Evolutionary conservation across 768 basidiomycete genomes (phyloP), one percentile per base, ranked within the genome.

Genomic region (Leccinum sublutescens): DNA sequence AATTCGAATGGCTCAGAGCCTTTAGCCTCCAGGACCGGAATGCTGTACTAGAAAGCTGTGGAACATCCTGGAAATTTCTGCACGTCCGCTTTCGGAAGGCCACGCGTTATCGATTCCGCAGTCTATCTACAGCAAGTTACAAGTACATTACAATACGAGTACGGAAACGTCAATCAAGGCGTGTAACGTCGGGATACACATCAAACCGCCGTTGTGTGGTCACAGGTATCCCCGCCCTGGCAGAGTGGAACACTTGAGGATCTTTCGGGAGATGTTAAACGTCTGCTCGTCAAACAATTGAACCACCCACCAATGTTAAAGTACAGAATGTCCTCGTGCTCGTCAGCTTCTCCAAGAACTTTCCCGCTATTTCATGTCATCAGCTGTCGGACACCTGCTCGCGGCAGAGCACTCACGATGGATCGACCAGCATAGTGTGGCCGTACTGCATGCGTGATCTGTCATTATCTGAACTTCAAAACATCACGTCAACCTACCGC

Each of bases 201-300:
- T 96, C 95, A 68, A 96, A 97, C 54, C 95, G 83, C 56, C 95
- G 78, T 74, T 98, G 96, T 34, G 76, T 82, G 1, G 92, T 94
- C n/a, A 98, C 93, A 6, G 96, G 96, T 52, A 98, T 93, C 2
- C 89, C 90, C 52, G 82, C 79, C 47, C 95, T 82, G 7, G 92
- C 86, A 2, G 85, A 83, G 45, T 80, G 67, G 61, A 94, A 76
- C 50, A 77, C 71, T 62, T 84, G 74, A 8, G 93, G 85, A 65
- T 87, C 87, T 88, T 68, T 21, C 25, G 77, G 75, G 79, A 64
- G 48, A 55, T 31, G n/a, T 53, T 59, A 4, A 58, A 23, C 52
- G 19, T 48, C 23, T 2, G 40, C n/a, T 4, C 10, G 43, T 52
- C 29, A 11, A 19, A 31, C 34, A 51, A 19, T 1, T 17, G 23